Base-by-base conservation (phyloP, 2,329 filamentous ascomycete species). In the Pseudogymnoascus destructans region DNA sequence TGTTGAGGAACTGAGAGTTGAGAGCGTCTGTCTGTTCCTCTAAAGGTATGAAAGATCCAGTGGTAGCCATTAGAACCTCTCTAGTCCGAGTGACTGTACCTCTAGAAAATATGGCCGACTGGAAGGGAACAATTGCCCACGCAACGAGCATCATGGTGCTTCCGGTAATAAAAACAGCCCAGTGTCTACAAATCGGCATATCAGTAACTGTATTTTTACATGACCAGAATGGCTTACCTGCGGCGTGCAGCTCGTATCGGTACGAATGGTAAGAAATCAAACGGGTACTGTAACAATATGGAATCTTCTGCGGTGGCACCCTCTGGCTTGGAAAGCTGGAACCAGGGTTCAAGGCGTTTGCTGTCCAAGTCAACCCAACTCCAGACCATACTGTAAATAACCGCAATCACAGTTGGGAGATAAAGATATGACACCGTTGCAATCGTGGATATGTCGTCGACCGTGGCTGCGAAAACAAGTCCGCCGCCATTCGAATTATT, bases 341-440 rank as follows among this genome's bases (percentile, higher is more conserved):
- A 75, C 71, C 77, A 85, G 0, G 81, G 81, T 32, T 85, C 80
- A 46, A 84, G 69, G 0, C 82, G 64, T 59, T 82, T 81, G 0
- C 74, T 70, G 33, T 85, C 79, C 0, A 84, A 65, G 56, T 85
- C 81, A 0, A 83, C 72, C 79, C 80, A 82, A 2, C 72, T 74
- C 79, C 80, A 84, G 0, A 77, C 49, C 0, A 83, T 71, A 36
- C 79, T 78, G 61, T 80, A 84, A 0, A 78, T 5, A 0, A 84
- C 75, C 0, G 79, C 75, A 0, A 82, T 56, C 0, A 82, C 70
- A 0, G 76, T 84, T 0, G 81, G 80, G 0, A 76, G 62, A 52
- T 80, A 82, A 0, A 76, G 63, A n/a, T 79, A 81, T 0, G 67
- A 58, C 3, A 79, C 73, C 0, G 62, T 71, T 0, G 66, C 67